phyloP scores from a whole-genome alignment of 257 asterid genomes.

The Capsicum chinense region DNA sequence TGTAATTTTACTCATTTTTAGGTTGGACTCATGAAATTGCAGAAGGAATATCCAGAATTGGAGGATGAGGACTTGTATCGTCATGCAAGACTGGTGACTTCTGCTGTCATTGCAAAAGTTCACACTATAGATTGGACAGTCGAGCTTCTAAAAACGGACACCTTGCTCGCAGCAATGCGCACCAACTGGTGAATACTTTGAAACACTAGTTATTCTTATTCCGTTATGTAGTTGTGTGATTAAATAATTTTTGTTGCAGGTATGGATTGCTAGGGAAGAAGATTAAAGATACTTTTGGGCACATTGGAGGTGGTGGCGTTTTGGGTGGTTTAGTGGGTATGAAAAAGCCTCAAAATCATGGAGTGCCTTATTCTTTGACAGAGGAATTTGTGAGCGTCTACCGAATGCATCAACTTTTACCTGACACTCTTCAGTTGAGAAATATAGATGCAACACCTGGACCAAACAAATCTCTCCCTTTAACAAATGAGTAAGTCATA shows the following conservation, averaged over 20 bases:
- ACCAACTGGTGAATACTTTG: conserved; percentile 48
- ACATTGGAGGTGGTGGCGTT: conserved; percentile 41
- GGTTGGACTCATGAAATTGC: not conserved
- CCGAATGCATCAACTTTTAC: conserved; percentile 64
- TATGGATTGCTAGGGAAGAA: conserved; percentile 69
- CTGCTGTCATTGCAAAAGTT: conserved; percentile 68
- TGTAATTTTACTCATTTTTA: too few species aligned
- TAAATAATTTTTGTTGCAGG: conserved; percentile 34
- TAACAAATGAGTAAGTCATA: conserved; percentile 40
- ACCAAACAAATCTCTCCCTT: conserved; percentile 61
- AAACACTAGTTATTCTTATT: not conserved
- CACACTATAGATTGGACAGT: conserved; percentile 61
- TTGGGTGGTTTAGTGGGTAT: conserved; percentile 62
- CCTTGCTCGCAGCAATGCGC: conserved; percentile 55
- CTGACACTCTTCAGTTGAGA: conserved; percentile 51
- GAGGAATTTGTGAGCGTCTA: conserved; percentile 68
- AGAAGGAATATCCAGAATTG: conserved; percentile 53
- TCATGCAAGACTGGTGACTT: conserved; percentile 62
- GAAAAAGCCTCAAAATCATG: conserved; percentile 52
- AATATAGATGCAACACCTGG: conserved; percentile 50
- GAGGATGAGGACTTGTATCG: conserved; percentile 56
- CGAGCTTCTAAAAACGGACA: conserved; percentile 47
- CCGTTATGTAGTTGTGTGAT: not conserved
- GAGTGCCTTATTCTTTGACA: conserved; percentile 62
- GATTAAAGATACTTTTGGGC: conserved; percentile 64